Conservation (phyloP, 495 filamentous ascomycete species). For the Daldinia bambusicola region DNA sequence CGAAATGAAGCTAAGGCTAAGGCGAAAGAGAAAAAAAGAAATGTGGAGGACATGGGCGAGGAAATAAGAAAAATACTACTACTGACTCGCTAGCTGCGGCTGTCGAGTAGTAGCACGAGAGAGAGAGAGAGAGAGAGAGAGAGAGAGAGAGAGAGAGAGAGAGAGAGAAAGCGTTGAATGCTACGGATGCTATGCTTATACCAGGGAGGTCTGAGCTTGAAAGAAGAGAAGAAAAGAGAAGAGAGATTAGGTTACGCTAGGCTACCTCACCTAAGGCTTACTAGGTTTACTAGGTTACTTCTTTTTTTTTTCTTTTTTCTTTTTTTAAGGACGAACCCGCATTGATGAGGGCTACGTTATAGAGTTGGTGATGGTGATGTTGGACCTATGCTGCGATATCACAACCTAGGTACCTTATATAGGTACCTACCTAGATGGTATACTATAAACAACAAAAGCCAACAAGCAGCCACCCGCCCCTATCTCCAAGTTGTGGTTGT, state of each 20-base stretch:
- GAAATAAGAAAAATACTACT: background rate
- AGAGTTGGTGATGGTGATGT: background rate
- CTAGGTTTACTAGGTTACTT: too few species aligned
- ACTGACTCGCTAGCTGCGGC: background rate
- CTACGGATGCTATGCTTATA: background rate
- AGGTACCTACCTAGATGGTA: background rate
- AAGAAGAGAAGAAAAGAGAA: background rate
- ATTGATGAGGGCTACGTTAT: background rate
- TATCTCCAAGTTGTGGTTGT: too few species aligned
- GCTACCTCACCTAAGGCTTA: too few species aligned
- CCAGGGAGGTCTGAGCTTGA: background rate
- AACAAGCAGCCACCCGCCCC: too few species aligned
- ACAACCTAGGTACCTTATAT: background rate
- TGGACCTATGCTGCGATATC: too few species aligned
- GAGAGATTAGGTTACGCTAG: background rate
- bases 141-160: too few species aligned
- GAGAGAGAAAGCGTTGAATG: background rate
- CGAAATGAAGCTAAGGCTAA: background rate
- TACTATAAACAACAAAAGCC: too few species aligned
- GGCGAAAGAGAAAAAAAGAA: background rate
- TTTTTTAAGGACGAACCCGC: background rate
- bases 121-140: too few species aligned
- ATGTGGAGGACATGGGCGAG: background rate
- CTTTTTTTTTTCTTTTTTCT: background rate
- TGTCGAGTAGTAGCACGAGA: background rate